Conservation (phyloP, 1,139 yeast genomes). For the Yamadazyma siamensis region DNA sequence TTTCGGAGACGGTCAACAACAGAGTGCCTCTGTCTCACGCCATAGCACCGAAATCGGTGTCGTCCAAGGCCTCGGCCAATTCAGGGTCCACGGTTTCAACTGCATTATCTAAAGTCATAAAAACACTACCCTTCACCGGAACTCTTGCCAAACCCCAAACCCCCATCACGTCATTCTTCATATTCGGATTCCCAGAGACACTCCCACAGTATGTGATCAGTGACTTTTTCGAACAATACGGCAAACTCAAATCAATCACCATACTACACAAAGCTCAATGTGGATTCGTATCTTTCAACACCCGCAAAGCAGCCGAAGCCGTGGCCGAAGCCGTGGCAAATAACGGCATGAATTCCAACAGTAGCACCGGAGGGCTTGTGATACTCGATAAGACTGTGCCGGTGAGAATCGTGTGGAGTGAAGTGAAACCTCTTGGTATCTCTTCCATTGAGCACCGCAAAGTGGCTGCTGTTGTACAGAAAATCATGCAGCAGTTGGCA, state of each 20-base stretch:
- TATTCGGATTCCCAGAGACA: slow-evolving; percentile 70
- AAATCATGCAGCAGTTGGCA: slow-evolving; percentile 55
- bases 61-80: background rate
- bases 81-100: slow-evolving; percentile 11
- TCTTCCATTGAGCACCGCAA: slow-evolving; percentile 48
- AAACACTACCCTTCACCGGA: slow-evolving; percentile 63
- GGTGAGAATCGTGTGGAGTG: slow-evolving; percentile 66
- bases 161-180: slow-evolving; percentile 51
- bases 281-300: slow-evolving; percentile 58
- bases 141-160: slow-evolving; percentile 36
- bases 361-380: slow-evolving; percentile 32
- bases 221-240: slow-evolving; percentile 43
- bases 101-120: slow-evolving; percentile 48
- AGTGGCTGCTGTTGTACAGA: slow-evolving; percentile 52
- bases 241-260: slow-evolving; percentile 46
- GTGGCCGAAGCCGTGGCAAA: slow-evolving; percentile 40
- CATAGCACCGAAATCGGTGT: slow-evolving; percentile 6
- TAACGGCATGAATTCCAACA: slow-evolving; percentile 27
- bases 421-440: slow-evolving; percentile 47
- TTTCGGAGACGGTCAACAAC: slow-evolving; percentile 8
- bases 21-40: background rate
- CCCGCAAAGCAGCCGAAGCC: slow-evolving; percentile 50
- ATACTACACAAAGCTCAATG: slow-evolving; percentile 62
- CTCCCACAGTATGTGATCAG: slow-evolving; percentile 60
- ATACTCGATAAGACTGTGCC: slow-evolving; percentile 38